These are phyloP conservation scores for Erysimum cheiranthoides DNA, from an alignment of 345 rosid genomes.

Conservation along the genomic window DNA sequence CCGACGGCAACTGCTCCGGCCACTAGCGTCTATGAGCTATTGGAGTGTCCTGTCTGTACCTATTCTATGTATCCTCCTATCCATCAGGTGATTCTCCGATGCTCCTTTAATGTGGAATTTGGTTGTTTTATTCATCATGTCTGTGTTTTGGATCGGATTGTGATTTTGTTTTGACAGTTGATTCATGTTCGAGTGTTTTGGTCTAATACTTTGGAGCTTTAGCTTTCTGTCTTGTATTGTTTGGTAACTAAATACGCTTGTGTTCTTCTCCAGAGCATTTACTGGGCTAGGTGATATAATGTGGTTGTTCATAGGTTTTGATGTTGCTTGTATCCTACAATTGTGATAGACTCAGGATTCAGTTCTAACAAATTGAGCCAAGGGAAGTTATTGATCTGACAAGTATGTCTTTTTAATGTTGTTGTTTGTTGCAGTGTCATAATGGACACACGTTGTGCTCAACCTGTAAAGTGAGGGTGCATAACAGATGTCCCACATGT, in stretches of 20 bases:
- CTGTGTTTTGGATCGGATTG: neutral
- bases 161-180: neutral
- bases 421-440: constrained; percentile 64
- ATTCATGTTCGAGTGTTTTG: neutral
- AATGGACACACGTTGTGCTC: constrained; percentile 86
- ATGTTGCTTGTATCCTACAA: constrained; percentile 14
- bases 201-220: neutral
- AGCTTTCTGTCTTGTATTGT: neutral
- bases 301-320: constrained; percentile 3
- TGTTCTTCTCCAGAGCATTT: neutral
- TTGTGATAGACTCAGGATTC: too few relatives aligned
- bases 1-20: constrained; percentile 74
- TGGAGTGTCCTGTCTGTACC: constrained; percentile 98
- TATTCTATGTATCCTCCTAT: constrained; percentile 99
- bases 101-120: neutral
- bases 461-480: constrained; percentile 81
- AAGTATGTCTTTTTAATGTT: constrained; percentile 6
- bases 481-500: constrained; percentile 79
- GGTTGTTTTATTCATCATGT: neutral
- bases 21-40: constrained; percentile 91
- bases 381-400: constrained; percentile 12
- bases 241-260: neutral
- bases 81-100: constrained; percentile 71
- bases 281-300: neutral
- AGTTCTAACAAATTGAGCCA: too few relatives aligned